Base-by-base conservation (phyloP, 2,329 filamentous ascomycete genomes). In the Penicillium sp. region DNA sequence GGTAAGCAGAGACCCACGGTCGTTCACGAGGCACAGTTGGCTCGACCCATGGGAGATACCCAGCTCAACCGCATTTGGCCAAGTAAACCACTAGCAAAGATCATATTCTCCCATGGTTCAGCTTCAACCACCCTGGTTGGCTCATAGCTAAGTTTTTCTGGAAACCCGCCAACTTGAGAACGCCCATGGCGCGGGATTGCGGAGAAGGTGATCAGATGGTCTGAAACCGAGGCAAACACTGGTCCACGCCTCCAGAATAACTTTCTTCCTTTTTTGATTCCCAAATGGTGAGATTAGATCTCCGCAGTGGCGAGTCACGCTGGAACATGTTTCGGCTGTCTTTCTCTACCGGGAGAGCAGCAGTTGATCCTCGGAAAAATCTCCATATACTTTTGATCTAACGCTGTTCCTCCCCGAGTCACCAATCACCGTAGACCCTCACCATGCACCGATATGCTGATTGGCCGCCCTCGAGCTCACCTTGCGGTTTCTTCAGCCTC, bases 1-100 rank as follows among this genome's bases (percentile, higher is more conserved):
- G 34, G 43, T 48, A 44, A 29, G 11, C 16, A 11, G 18, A 31
- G 57, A 56, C 57, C 60, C 60, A 62, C 50, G 57, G 60, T 54
- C 31, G 34, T 16, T 36, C 36, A 47, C 24, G 50, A 58, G 57
- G 55, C 52, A 62, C 58, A 46, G 38, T 32, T 36, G 34, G 1
- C 9, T 39, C 16, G 59, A 61, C 31, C 59, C 59, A 53, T 60
- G 59, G 57, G 14, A 36, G 7, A 40, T 48, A 40, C 38, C 29
- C 39, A 18, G 47, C 41, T 43, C 38, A 16, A 50, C 60, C 54
- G 44, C 41, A 55, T 55, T 21, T 32, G 56, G 52, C 9, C 13
- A 24, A 21, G 21, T 3, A 41, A 22, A 10, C 11, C n/a, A 29
- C 18, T 21, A n/a, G 8, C 6, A 40, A 13, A 18, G 24, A 7